These are phyloP conservation scores for Uromyces viciae-fabae DNA, from an alignment of 1,284 basidiomycete genomes.

Conservation along the genomic window DNA sequence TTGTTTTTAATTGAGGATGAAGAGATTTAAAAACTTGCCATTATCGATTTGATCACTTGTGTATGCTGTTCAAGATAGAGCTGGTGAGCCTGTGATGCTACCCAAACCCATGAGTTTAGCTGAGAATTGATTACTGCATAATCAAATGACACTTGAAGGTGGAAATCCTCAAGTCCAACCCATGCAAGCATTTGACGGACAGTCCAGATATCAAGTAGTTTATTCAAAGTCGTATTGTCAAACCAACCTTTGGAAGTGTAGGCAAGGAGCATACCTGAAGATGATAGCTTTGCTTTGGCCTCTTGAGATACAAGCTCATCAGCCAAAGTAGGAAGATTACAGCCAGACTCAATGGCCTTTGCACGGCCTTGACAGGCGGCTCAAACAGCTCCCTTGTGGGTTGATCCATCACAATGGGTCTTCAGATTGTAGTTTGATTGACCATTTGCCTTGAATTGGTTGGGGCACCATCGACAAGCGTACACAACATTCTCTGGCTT, in stretches of 20 bases:
- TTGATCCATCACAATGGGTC: not conserved
- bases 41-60: not conserved
- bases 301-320: not conserved
- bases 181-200: not conserved
- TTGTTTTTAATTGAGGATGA: not conserved
- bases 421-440: not conserved
- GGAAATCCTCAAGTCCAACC: not conserved
- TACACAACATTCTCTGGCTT: not conserved
- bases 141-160: not conserved
- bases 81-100: not conserved
- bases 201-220: not conserved
- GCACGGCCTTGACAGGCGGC: not conserved
- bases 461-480: not conserved
- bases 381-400: not conserved
- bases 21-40: not conserved
- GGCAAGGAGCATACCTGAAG: not conserved
- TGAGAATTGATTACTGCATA: not conserved
- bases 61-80: not conserved
- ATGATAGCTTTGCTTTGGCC: not conserved
- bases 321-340: not conserved
- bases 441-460: not conserved
- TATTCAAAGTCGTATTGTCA: not conserved
- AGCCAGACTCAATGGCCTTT: not conserved
- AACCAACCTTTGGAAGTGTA: not conserved
- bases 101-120: not conserved